Evolutionary conservation across 208 protist genomes (phyloP).

Genomic region (Vickermania ingenoplastis): DNA sequence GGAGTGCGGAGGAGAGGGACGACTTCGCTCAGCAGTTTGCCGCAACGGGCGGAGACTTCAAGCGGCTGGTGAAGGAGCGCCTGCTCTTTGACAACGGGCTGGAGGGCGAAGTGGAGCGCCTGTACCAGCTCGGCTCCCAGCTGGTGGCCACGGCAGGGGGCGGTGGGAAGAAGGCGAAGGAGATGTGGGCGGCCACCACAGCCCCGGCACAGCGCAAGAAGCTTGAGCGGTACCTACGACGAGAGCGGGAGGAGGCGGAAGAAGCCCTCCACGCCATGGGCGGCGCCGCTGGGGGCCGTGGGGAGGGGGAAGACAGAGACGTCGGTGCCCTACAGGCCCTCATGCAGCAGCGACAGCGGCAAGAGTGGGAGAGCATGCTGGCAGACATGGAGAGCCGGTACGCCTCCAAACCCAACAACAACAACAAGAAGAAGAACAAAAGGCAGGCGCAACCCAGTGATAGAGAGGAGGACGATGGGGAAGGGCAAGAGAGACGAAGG

Average conservation of each 20-base stretch:
- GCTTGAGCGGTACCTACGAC: slow-evolving; percentile 29
- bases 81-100: slow-evolving; percentile 75
- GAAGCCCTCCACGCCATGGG: slow-evolving; percentile 48
- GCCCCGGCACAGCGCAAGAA: slow-evolving; percentile 19
- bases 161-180: slow-evolving; percentile 6
- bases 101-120: slow-evolving; percentile 35
- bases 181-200: slow-evolving; percentile 27
- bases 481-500: neutral
- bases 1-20: slow-evolving; percentile 47
- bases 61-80: slow-evolving; percentile 53
- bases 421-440: neutral
- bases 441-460: slow-evolving; percentile 7
- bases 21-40: slow-evolving; percentile 46
- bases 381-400: slow-evolving; percentile 57
- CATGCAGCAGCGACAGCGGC: slow-evolving; percentile 50
- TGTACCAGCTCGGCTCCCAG: slow-evolving; percentile 22
- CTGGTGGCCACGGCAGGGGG: slow-evolving; percentile 20
- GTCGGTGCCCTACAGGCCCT: slow-evolving; percentile 47
- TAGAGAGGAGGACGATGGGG: slow-evolving; percentile 6
- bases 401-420: slow-evolving; percentile 11
- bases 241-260: slow-evolving; percentile 57
- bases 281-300: slow-evolving; percentile 1
- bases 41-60: slow-evolving; percentile 62
- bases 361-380: slow-evolving; percentile 53
- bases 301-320: slow-evolving; percentile 5